phyloP scores from a whole-genome alignment of 495 filamentous ascomycete genomes.

The Annulohypoxylon maeteangense region DNA sequence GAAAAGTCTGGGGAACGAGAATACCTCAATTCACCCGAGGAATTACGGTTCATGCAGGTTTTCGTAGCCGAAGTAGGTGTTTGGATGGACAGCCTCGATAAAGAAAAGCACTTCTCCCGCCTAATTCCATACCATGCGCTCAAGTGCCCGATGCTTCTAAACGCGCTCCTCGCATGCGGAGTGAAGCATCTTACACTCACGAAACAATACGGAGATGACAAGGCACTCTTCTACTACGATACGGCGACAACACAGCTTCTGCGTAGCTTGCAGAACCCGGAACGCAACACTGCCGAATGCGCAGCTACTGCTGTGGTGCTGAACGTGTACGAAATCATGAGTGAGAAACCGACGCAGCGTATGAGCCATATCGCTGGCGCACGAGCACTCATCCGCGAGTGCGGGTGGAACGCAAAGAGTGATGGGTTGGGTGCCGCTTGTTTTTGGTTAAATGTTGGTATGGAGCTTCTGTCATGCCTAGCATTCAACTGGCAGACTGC shows the following conservation, averaged over 20 bases:
- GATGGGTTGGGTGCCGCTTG: constrained; percentile 85
- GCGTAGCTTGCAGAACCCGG: constrained; percentile 77
- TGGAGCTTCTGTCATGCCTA: constrained; percentile 89
- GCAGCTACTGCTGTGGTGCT: constrained; percentile 90
- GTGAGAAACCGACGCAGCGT: constrained; percentile 73
- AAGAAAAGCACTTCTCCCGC: constrained; percentile 87
- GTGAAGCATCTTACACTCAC: constrained; percentile 80
- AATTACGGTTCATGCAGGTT: constrained; percentile 85
- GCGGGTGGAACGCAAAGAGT: constrained; percentile 85
- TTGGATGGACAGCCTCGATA: constrained; percentile 95
- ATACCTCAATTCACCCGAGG: constrained; percentile 76
- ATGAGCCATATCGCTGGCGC: constrained; percentile 91
- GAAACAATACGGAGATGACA: constrained; percentile 79
- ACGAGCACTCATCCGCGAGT: constrained; percentile 89
- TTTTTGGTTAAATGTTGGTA: constrained; percentile 92
- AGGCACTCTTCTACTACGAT: constrained; percentile 83
- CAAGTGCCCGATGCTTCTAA: constrained; percentile 87
- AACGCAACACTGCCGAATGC: constrained; percentile 85
- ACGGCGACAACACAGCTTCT: constrained; percentile 80
- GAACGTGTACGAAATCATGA: constrained; percentile 94
- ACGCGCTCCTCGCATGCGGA: constrained; percentile 90
- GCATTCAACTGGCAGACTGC: constrained; percentile 87
- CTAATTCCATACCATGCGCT: constrained; percentile 84
- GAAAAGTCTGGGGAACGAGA: constrained; percentile 59
- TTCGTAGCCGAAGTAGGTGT: constrained; percentile 91